Evolutionary conservation across 768 basidiomycete genomes (phyloP).

Genomic region (Albatrellus ellisii): DNA sequence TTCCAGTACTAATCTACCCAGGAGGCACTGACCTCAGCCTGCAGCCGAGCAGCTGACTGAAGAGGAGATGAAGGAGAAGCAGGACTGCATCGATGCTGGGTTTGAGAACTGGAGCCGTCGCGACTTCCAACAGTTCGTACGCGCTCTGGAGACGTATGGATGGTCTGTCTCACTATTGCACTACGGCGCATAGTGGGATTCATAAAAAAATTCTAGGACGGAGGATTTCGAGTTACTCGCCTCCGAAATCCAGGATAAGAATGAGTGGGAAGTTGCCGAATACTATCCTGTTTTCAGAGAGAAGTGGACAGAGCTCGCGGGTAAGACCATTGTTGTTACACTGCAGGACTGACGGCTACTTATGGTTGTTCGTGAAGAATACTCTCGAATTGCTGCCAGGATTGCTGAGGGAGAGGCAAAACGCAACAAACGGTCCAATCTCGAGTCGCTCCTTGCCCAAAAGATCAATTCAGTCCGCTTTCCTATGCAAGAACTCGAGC

Average conservation of each 20-base stretch:
- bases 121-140: slow-evolving; percentile 87
- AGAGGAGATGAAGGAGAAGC: slow-evolving; percentile 74
- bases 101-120: slow-evolving; percentile 88
- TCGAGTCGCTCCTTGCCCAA: slow-evolving; percentile 61
- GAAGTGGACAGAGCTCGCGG: slow-evolving; percentile 76
- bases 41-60: slow-evolving; percentile 84
- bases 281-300: slow-evolving; percentile 83
- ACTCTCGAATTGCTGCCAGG: slow-evolving; percentile 68
- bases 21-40: not conserved
- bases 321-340: slow-evolving; percentile 22
- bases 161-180: slow-evolving; percentile 35
- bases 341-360: not conserved
- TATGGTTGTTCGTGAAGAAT: slow-evolving; percentile 51
- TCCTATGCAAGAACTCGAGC: slow-evolving; percentile 95
- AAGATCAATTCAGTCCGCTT: slow-evolving; percentile 77
- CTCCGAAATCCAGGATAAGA: slow-evolving; percentile 77
- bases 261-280: slow-evolving; percentile 55
- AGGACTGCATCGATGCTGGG: slow-evolving; percentile 59
- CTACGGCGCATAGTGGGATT: not conserved
- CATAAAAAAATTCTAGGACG: slow-evolving; percentile 38
- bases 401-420: slow-evolving; percentile 85
- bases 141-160: slow-evolving; percentile 67
- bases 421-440: slow-evolving; percentile 74
- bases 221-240: slow-evolving; percentile 59
- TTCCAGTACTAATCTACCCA: no score